Percentiles rank a stretch among this genome's conserved stretches.
phyloP scores from a whole-genome alignment of 2,329 filamentous ascomycete species.

The Chlorencoelia australis region DNA sequence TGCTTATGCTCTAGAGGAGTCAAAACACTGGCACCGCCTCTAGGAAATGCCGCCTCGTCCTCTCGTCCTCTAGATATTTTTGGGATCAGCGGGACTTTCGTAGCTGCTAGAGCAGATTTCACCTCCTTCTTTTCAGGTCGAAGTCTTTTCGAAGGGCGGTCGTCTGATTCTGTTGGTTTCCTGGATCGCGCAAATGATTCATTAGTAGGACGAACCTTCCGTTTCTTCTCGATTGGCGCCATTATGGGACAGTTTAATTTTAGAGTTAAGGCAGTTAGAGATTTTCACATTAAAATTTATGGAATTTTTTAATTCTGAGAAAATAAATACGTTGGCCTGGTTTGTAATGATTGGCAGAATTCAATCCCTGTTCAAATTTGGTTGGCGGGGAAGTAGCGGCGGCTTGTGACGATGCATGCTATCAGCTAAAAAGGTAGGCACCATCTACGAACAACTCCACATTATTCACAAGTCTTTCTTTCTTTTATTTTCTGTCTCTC shows the following conservation, averaged over 20 bases:
- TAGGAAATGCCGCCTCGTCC: constrained; percentile 83
- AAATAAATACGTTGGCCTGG: too few species aligned
- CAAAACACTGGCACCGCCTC: constrained; percentile 82
- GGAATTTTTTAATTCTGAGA: too few species aligned
- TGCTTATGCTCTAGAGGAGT: constrained; percentile 94
- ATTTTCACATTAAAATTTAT: background rate
- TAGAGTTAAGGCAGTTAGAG: background rate
- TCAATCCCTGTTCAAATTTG: too few species aligned
- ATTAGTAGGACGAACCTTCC: constrained; percentile 25
- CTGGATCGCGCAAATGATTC: constrained; percentile 25
- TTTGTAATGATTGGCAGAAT: too few species aligned
- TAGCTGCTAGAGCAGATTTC: constrained; percentile 11
- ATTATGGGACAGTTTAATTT: constrained; percentile 14
- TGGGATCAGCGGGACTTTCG: constrained; percentile 15
- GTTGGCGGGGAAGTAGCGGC: too few species aligned
- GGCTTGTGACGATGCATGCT: too few species aligned
- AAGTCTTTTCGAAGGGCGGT: constrained; percentile 23
- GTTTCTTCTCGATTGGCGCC: constrained; percentile 27
- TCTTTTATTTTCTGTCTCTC: too few species aligned
- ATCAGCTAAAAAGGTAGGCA: too few species aligned
- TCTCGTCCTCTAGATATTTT: constrained; percentile 45
- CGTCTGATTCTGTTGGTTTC: constrained; percentile 17
- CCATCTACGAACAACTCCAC: too few species aligned
- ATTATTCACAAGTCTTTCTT: too few species aligned
- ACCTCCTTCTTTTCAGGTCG: constrained; percentile 19